Conservation (phyloP, 1,284 basidiomycete species). For the Anthracocystis setariae region DNA sequence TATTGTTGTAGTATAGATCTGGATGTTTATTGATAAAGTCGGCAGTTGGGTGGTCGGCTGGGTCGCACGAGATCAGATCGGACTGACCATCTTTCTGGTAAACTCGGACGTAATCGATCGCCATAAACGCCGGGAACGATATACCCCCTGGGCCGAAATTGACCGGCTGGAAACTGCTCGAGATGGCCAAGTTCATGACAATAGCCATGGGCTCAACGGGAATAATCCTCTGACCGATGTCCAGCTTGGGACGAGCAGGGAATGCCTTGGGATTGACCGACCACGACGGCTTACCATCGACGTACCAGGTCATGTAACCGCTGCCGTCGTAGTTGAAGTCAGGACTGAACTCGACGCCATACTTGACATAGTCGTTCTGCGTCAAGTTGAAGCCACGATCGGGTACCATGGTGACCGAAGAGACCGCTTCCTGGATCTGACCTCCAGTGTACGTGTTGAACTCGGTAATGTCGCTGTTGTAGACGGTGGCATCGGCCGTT, state of each 20-base stretch:
- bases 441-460: constrained; percentile 65
- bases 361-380: constrained; percentile 39
- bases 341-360: constrained; percentile 66
- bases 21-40: constrained; percentile 61
- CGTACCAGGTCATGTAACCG: constrained; percentile 63
- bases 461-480: constrained; percentile 41
- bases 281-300: constrained; percentile 65
- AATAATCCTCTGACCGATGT: constrained; percentile 58
- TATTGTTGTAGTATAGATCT: constrained; percentile 63
- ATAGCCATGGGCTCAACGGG: constrained; percentile 65
- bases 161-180: constrained; percentile 61
- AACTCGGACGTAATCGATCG: constrained; percentile 60
- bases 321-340: constrained; percentile 56
- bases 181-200: constrained; percentile 63
- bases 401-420: constrained; percentile 56
- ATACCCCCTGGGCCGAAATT: constrained; percentile 46
- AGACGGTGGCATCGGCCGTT: constrained; percentile 48
- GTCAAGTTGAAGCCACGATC: constrained; percentile 54
- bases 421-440: constrained; percentile 66
- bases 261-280: constrained; percentile 51
- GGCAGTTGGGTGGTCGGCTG: constrained; percentile 60
- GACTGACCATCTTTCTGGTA: constrained; percentile 60
- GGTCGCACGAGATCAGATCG: constrained; percentile 54
- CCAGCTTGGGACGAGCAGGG: constrained; percentile 29
- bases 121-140: constrained; percentile 54